Conservation (phyloP, 2,329 filamentous ascomycete species). For the Phialocephala subalpina region DNA sequence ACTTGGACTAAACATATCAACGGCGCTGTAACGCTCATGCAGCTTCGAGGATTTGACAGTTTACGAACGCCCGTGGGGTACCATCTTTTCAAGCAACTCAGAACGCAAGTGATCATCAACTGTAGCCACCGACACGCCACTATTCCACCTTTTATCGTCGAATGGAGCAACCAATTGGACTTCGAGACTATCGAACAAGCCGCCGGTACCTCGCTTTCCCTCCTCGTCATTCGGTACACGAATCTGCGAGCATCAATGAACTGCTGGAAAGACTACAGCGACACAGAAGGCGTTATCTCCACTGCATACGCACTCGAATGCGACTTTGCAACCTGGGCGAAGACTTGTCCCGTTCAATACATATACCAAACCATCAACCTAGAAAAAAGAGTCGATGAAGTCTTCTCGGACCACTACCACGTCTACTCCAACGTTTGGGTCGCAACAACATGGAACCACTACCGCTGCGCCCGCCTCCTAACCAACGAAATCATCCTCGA, state of each 20-base stretch:
- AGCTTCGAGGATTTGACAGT: slow-evolving; percentile 55
- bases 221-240: slow-evolving; percentile 46
- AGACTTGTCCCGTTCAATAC: slow-evolving; percentile 24
- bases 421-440: slow-evolving; percentile 36
- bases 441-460: slow-evolving; percentile 41
- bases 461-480: slow-evolving; percentile 36
- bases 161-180: slow-evolving; percentile 48
- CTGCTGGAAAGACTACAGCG: slow-evolving; percentile 36
- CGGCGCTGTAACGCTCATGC: slow-evolving; percentile 57
- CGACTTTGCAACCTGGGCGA: slow-evolving; percentile 31
- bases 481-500: slow-evolving; percentile 38
- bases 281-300: slow-evolving; percentile 31
- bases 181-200: slow-evolving; percentile 31
- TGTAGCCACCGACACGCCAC: slow-evolving; percentile 58
- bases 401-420: slow-evolving; percentile 41
- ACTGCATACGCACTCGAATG: slow-evolving; percentile 29
- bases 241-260: slow-evolving; percentile 37
- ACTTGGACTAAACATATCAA: slow-evolving; percentile 63
- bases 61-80: slow-evolving; percentile 56
- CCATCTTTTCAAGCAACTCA: slow-evolving; percentile 63
- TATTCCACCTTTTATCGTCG: slow-evolving; percentile 56
- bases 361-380: slow-evolving; percentile 33
- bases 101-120: slow-evolving; percentile 51
- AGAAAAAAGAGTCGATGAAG: slow-evolving; percentile 25
- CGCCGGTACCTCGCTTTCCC: slow-evolving; percentile 48